phyloP scores from a whole-genome alignment of 2,329 filamentous ascomycete genomes.

The Didymella pomorum region DNA sequence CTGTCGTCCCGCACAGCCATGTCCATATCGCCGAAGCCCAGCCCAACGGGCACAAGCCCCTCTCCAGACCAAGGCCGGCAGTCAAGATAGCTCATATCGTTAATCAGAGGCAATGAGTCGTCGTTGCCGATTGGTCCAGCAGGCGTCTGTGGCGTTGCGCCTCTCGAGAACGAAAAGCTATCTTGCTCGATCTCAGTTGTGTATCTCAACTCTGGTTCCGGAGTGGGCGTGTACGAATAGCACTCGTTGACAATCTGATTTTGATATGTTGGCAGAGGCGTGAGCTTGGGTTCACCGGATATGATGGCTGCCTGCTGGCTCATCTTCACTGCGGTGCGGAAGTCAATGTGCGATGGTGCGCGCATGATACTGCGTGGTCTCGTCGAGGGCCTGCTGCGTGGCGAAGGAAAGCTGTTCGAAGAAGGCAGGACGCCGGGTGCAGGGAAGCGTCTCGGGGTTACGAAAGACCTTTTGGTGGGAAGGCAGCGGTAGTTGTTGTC shows the following conservation, averaged over 20 bases:
- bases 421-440: constrained; percentile 34
- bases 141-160: constrained; percentile 44
- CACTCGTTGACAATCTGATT: constrained; percentile 36
- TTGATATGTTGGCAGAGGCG: constrained; percentile 37
- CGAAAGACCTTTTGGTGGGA: constrained; percentile 36
- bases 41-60: constrained; percentile 30
- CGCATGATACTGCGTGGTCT: constrained; percentile 32
- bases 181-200: constrained; percentile 28
- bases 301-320: constrained; percentile 34
- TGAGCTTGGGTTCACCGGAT: constrained; percentile 37
- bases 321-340: constrained; percentile 39
- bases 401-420: constrained; percentile 29
- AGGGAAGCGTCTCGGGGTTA: constrained; percentile 36
- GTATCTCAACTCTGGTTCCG: constrained; percentile 35
- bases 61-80: constrained; percentile 38
- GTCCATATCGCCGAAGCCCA: constrained; percentile 34
- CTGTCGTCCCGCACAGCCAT: constrained; percentile 22
- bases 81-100: constrained; percentile 34
- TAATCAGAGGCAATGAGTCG: constrained; percentile 33
- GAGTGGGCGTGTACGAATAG: constrained; percentile 35
- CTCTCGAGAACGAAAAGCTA: constrained; percentile 30
- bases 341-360: constrained; percentile 41
- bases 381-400: constrained; percentile 34
- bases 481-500: constrained; percentile 44
- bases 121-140: constrained; percentile 31